Percentiles rank a stretch among this genome's conserved stretches.
Evolutionary conservation across 2,329 filamentous ascomycete species (phyloP).

Genomic region (Stagonosporopsis cucurbitacearum): DNA sequence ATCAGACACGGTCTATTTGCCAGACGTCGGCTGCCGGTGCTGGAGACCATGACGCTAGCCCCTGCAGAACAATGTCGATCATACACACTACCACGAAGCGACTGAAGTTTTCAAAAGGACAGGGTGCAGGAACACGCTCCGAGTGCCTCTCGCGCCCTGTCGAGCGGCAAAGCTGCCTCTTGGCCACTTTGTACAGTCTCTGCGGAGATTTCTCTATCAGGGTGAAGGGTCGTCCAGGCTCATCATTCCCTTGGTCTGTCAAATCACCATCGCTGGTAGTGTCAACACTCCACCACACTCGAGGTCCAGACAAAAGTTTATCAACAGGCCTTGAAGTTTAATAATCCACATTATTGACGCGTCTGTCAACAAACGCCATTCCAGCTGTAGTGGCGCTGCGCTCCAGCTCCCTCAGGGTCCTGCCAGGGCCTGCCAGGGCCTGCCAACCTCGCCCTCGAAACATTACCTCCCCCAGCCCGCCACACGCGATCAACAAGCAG

Average conservation of each 20-base stretch:
- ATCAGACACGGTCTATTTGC: neutral
- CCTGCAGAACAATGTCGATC: constrained; percentile 17
- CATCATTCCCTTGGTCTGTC: neutral
- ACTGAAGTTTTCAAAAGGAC: constrained; percentile 2
- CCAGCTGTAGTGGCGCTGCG: neutral
- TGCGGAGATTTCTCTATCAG: neutral
- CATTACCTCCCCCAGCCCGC: constrained; percentile 4
- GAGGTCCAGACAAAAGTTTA: constrained; percentile 16
- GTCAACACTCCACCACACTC: constrained; percentile 5
- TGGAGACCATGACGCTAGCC: constrained; percentile 1
- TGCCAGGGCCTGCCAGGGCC: constrained; percentile 10
- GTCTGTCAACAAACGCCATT: constrained; percentile 11
- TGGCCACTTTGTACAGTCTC: neutral
- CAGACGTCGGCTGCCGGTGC: constrained; percentile 3
- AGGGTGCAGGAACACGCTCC: neutral
- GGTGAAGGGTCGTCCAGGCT: neutral
- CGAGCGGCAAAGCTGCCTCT: neutral
- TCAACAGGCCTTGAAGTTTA: constrained; percentile 12
- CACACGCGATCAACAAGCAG: constrained; percentile 5
- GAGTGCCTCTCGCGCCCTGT: neutral
- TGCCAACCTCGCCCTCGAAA: constrained; percentile 9
- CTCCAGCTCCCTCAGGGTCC: constrained; percentile 9
- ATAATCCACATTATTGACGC: constrained; percentile 1
- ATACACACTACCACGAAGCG: constrained; percentile 6
- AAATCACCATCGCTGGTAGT: constrained; percentile 7